Evolutionary conservation across 2,329 filamentous ascomycete genomes (phyloP).

Genomic region (Escovopsis sp.): DNA sequence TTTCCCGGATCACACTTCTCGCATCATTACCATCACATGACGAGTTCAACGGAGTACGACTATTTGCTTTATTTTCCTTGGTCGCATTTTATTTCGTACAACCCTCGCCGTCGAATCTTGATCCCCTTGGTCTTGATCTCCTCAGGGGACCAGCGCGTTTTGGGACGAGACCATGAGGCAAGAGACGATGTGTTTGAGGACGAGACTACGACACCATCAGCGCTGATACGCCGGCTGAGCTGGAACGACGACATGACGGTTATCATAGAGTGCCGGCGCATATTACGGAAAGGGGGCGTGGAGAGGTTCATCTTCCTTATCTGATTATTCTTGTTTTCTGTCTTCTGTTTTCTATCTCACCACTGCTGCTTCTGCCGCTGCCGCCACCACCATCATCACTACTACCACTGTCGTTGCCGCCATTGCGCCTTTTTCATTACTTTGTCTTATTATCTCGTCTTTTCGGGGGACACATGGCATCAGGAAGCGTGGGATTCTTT

Average conservation of each 20-base stretch:
- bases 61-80: not conserved
- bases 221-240: slow-evolving; percentile 7
- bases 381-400: not conserved
- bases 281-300: slow-evolving; percentile 4
- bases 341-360: too few relatives aligned
- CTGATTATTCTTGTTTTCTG: too few relatives aligned
- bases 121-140: not conserved
- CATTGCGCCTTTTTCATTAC: not conserved
- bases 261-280: slow-evolving; percentile 6
- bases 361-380: too few relatives aligned
- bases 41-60: slow-evolving; percentile 1
- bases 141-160: not conserved
- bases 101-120: too few relatives aligned
- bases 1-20: too few relatives aligned
- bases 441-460: slow-evolving; percentile 1
- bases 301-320: slow-evolving; percentile 2
- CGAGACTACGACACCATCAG: slow-evolving; percentile 6
- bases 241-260: slow-evolving; percentile 6
- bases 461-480: not conserved
- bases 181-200: slow-evolving; percentile 1
- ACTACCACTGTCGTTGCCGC: slow-evolving; percentile 1
- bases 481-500: not conserved
- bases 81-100: not conserved
- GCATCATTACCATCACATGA: too few relatives aligned
- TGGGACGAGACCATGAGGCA: too few relatives aligned